These are phyloP conservation scores for Castanea sativa DNA, from an alignment of 306 rosid species.

Conservation along the genomic window DNA sequence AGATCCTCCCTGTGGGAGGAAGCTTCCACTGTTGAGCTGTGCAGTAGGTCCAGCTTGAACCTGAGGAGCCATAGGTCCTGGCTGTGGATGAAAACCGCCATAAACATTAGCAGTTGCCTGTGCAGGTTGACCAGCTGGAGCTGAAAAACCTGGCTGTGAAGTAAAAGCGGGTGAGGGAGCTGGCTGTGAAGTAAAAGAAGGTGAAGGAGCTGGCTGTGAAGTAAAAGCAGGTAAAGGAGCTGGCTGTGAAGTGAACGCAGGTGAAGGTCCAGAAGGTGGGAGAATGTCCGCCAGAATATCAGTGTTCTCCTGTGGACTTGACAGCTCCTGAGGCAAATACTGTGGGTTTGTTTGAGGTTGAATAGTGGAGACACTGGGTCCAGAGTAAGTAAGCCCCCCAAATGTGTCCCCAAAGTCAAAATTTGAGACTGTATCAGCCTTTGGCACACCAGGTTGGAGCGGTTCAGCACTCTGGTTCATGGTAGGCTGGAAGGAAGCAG, in stretches of 20 bases:
- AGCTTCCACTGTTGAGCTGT: conserved; percentile 50
- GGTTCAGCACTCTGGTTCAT: conserved; percentile 33
- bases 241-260: no score
- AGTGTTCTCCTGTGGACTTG: conserved; percentile 45
- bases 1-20: conserved; percentile 48
- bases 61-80: conserved; percentile 44
- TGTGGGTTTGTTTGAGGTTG: conserved; percentile 42
- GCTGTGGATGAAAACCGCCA: conserved; percentile 48
- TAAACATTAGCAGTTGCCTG: conserved; percentile 51
- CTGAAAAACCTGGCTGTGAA: conserved; percentile 46
- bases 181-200: conserved; percentile 41
- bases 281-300: conserved; percentile 81
- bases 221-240: no score
- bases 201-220: not conserved
- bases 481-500: conserved; percentile 9
- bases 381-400: conserved; percentile 55
- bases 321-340: conserved; percentile 42
- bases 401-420: conserved; percentile 57
- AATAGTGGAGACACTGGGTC: conserved; percentile 28
- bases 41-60: conserved; percentile 58
- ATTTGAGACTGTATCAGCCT: conserved; percentile 44
- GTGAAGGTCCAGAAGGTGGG: conserved; percentile 57
- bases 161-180: conserved; percentile 37
- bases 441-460: conserved; percentile 35
- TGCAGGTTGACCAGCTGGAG: conserved; percentile 43